Evolutionary conservation across 176 grass and related monocot genomes (phyloP).

Genomic region (Aegilops sharonensis): DNA sequence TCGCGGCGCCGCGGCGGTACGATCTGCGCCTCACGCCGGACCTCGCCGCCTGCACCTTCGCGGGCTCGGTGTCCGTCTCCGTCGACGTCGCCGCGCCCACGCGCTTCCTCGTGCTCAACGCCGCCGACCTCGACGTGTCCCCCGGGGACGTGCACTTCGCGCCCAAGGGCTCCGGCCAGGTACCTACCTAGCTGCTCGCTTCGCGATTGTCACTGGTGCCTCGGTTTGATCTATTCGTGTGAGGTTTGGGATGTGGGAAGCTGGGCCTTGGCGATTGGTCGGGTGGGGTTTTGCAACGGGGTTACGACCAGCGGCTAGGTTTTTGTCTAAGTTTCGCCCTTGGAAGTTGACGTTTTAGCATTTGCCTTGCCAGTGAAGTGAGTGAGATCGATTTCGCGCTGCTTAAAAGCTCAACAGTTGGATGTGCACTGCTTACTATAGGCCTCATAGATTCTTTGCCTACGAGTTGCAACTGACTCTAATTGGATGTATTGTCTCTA

Average conservation of each 20-base stretch:
- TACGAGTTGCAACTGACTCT: not conserved
- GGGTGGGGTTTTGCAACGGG: not conserved
- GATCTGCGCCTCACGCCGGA: slow-evolving; percentile 76
- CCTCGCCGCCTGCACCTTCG: slow-evolving; percentile 68
- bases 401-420: not conserved
- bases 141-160: slow-evolving; percentile 45
- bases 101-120: slow-evolving; percentile 81
- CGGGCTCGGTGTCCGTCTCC: slow-evolving; percentile 47
- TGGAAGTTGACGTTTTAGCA: not conserved
- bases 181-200: not conserved
- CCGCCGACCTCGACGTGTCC: slow-evolving; percentile 60
- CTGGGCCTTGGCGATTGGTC: not conserved
- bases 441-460: not conserved
- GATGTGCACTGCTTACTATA: not conserved
- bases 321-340: not conserved
- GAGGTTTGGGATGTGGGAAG: not conserved
- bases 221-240: slow-evolving; percentile 19
- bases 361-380: not conserved
- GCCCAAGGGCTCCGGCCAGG: slow-evolving; percentile 48
- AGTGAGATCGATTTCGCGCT: not conserved
- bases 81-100: slow-evolving; percentile 53
- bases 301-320: not conserved
- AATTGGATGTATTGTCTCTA: not conserved
- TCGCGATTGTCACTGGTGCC: not conserved
- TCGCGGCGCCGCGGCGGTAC: slow-evolving; percentile 73